Evolutionary conservation across 768 basidiomycete species (phyloP), one percentile per base, ranked within the genome.

Genomic region (Hirschioporus abietinus): DNA sequence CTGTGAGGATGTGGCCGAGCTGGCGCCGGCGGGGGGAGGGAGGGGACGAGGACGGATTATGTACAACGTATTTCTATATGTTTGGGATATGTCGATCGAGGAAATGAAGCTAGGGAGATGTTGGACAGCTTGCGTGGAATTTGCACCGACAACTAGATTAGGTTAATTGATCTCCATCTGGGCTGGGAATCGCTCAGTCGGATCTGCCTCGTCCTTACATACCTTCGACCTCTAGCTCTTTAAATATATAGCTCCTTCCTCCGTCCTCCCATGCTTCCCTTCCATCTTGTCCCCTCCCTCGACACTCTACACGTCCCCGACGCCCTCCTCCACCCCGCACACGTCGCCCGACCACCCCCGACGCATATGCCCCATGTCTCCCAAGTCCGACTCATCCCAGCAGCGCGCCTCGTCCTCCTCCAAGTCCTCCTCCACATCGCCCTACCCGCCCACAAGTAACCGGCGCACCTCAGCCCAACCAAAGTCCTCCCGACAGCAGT

Each of bases 401-500:
- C n/a, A 64, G 67, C 61, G 27, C 74, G 68, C 77, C 27, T 75
- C 24, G 17, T 61, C 60, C 30, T 61, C 60, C 30, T 61, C 60
- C 60, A 61, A 61, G 60, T 34, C 60, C 30, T 2, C 60, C 25
- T 25, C 30, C 60, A 61, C 24, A 12, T 34, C 60, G 17, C 30
- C 24, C 60, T 34, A 25, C 30, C 30, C 60, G 15, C 30, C 60
- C 24, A 7, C 10, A 4, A 12, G 15, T 15, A 17, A 15, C 30
- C 85, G 87, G 52, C 82, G 87, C 24, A 76, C 84, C 8, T 71
- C 82, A 4, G 82, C 81, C n/a, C 85, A 88, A 66, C 86, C 90
- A 65, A 92, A 92, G 74, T 91, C 91, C 30, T 84, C 87, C 1
- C 80, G 91, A 68, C 89, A 91, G 71, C 92, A 96, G 71, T 93